Evolutionary conservation across 768 basidiomycete genomes (phyloP), one percentile per base, ranked within the genome.

Genomic region (Auricularia auricula-judae): DNA sequence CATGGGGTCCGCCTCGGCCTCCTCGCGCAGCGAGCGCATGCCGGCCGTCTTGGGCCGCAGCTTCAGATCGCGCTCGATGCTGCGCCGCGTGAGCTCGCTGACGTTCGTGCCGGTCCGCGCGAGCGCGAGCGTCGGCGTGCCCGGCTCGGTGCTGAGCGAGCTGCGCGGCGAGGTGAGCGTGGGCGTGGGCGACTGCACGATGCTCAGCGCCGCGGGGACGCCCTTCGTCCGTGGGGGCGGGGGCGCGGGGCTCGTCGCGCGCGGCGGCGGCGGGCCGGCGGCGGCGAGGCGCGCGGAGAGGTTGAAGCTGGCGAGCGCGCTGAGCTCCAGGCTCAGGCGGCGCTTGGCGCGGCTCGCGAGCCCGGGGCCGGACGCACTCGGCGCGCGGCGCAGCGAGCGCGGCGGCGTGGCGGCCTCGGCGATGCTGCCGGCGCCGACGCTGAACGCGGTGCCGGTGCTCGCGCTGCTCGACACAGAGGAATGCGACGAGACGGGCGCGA

Each of bases 401-500:
- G 47, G 47, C 10, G 47, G 47, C 5, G 47, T 51, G 10, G 10
- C 47, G 5, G 47, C 47, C 47, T 51, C 47, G 10, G 47, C 47
- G 47, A 18, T 18, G 47, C 47, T 51, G 47, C 14, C 47, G 7
- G 5, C 47, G 16, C 47, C 39, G 39, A 42, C 18, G 18, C 47
- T 21, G 47, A 51, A 51, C 1, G 18, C 21, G 2, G 21, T 51
- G 7, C 47, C 47, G 5, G 47, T 51, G 47, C 47, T 21, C 47
- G 21, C 47, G 47, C 11, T 12, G 47, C 47, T 51, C 11, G 10
- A 12, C 1, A 18, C 18, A 1, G 47, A 51, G 2, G 47, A 51
- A 2, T 51, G 47, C 18, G 47, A 51, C 21, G 47, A 51, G 4
- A 21, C 47, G 47, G 47, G 11, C 62, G 34, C 18, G 73, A 87